Conservation (phyloP, 1,284 basidiomycete genomes). For the Uromyces viciae-fabae region DNA sequence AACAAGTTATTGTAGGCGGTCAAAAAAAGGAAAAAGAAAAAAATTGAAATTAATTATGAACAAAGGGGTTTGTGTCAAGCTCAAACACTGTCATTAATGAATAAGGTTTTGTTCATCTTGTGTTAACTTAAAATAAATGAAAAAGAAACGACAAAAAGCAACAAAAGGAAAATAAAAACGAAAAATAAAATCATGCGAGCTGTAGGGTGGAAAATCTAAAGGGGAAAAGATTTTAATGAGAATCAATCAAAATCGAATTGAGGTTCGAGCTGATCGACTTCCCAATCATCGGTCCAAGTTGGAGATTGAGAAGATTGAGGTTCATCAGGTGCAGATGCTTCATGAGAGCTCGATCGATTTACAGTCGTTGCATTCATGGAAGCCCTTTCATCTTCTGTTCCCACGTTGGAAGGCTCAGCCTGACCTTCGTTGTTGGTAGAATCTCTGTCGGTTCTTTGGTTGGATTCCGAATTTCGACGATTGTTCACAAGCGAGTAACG, state of each 20-base stretch:
- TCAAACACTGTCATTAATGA: too few relatives aligned
- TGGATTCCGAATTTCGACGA: background rate
- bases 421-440: background rate
- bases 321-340: background rate
- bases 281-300: background rate
- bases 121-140: too few relatives aligned
- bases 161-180: background rate
- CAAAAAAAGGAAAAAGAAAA: too few relatives aligned
- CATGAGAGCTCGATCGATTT: background rate
- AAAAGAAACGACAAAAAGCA: background rate
- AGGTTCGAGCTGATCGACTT: background rate
- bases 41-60: too few relatives aligned
- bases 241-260: constrained; percentile 15
- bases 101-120: too few relatives aligned
- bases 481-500: constrained; percentile 23
- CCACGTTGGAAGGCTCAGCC: background rate
- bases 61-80: too few relatives aligned
- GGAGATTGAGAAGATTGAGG: background rate
- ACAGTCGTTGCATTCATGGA: too few relatives aligned
- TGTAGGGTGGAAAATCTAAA: background rate
- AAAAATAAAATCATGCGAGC: too few relatives aligned
- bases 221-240: background rate
- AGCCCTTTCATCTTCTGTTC: background rate
- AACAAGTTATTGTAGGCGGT: too few relatives aligned
- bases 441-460: too few relatives aligned